Base-by-base conservation (phyloP, 805 yeast genomes). In the Zygosaccharomyces bailii region DNA sequence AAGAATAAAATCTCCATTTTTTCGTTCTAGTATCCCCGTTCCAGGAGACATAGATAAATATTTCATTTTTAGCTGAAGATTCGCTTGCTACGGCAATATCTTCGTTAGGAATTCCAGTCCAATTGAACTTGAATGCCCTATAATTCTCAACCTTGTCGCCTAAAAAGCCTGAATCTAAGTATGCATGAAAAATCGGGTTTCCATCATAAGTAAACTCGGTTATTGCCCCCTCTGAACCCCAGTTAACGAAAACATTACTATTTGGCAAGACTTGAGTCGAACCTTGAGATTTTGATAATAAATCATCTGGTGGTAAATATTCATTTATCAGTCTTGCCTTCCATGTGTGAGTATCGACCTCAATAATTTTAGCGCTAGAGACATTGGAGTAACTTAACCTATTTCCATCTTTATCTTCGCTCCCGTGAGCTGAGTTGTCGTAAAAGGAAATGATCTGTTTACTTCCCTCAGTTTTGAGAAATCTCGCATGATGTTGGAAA, bases 191-290 rank as follows among this genome's bases (percentile, higher is more conserved):
- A 13, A 66, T 52, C 10, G 62, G 49, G 13, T 63, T 50, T 7
- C 64, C 69, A 4, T 60, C 49, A 7, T 31, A 30, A 44, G 60
- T 55, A 40, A 50, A 63, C 43, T 68, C 71, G 9, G 71, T 66
- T n/a, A 67, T 59, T 4, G 69, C 67, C 32, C 71, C 70, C 16
- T 56, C 66, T 2, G 71, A 64, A 4, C 71, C 72, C 69, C 71
- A 67, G 42, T 63, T 65, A 17, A 66, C 67, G 24, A 68, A 40
- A 14, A 60, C 69, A 36, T 67, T 57, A 9, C 69, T 69, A 38
- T 66, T 57, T 18, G 59, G 56, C 23, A 67, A 51, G 3, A 65
- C 56, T 41, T 66, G 71, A 2, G 39, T 34, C n/a, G 44, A 42
- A 18, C 39, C 44, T 23, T 42, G 44, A 5, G 44, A 42, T 33